Percentiles rank a stretch among this genome's conserved stretches.
Evolutionary conservation across 768 basidiomycete genomes (phyloP).

Genomic region (Russula sp.): DNA sequence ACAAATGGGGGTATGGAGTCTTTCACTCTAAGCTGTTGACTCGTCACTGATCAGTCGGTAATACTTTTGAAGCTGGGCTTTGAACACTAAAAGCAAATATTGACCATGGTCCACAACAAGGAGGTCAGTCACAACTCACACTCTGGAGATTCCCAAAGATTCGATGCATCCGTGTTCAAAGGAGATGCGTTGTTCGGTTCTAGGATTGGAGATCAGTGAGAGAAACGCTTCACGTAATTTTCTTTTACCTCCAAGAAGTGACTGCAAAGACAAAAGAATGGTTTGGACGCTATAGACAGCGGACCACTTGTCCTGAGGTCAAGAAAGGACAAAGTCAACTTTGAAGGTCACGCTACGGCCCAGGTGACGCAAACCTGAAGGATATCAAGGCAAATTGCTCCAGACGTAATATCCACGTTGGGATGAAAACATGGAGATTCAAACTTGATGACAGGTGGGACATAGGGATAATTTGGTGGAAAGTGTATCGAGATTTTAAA

Average conservation of each 20-base stretch:
- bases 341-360: background rate
- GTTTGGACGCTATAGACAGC: slow-evolving; percentile 91
- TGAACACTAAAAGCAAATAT: slow-evolving; percentile 35
- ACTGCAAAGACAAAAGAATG: slow-evolving; percentile 81
- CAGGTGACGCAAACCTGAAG: slow-evolving; percentile 48
- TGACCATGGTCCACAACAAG: background rate
- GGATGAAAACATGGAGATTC: slow-evolving; percentile 89
- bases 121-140: slow-evolving; percentile 33
- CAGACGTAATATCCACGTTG: slow-evolving; percentile 73
- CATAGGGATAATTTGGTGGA: slow-evolving; percentile 84
- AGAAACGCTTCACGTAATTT: background rate
- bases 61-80: slow-evolving; percentile 60
- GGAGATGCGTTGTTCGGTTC: slow-evolving; percentile 94
- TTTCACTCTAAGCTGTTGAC: slow-evolving; percentile 25
- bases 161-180: slow-evolving; percentile 79
- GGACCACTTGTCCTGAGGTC: slow-evolving; percentile 78
- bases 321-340: background rate
- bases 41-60: slow-evolving; percentile 49
- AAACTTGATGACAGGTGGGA: slow-evolving; percentile 78
- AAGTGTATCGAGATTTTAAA: slow-evolving; percentile 83
- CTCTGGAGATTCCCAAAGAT: slow-evolving; percentile 67
- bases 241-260: slow-evolving; percentile 70
- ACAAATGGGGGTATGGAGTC: slow-evolving; percentile 7
- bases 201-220: slow-evolving; percentile 27
- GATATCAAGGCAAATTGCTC: slow-evolving; percentile 82